Evolutionary conservation across 2,329 filamentous ascomycete species (phyloP).

Genomic region (Aotearoamyces nothofagi): DNA sequence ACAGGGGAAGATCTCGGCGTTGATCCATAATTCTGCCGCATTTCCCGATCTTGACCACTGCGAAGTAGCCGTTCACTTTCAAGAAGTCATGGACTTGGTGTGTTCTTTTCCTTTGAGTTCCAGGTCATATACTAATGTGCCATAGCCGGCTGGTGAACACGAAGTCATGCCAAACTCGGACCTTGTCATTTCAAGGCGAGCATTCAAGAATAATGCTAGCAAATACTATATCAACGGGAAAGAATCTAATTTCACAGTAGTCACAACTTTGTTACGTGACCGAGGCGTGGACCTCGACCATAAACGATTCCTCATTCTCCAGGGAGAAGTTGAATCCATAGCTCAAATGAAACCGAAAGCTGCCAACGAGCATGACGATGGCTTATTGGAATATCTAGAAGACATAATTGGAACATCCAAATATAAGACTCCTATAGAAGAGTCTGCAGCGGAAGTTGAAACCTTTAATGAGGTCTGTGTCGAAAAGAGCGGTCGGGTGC

Average conservation of each 20-base stretch:
- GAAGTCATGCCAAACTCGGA: slow-evolving; percentile 72
- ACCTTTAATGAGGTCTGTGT: slow-evolving; percentile 85
- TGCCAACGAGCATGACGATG: slow-evolving; percentile 87
- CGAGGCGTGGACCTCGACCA: slow-evolving; percentile 92
- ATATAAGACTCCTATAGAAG: slow-evolving; percentile 94
- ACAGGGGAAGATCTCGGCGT: slow-evolving; percentile 91
- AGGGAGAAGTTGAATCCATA: slow-evolving; percentile 96
- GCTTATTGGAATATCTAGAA: slow-evolving; percentile 88
- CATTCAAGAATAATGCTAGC: slow-evolving; percentile 96
- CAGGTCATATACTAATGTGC: neutral
- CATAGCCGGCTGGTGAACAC: slow-evolving; percentile 52
- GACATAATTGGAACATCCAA: slow-evolving; percentile 98
- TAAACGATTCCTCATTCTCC: slow-evolving; percentile 92
- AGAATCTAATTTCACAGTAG: slow-evolving; percentile 80
- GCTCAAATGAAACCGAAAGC: slow-evolving; percentile 99
- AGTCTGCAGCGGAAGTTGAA: slow-evolving; percentile 81
- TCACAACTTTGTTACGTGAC: slow-evolving; percentile 74
- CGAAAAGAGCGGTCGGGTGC: slow-evolving; percentile 89
- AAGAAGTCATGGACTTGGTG: slow-evolving; percentile 79
- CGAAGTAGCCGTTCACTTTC: slow-evolving; percentile 93
- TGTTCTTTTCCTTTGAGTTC: slow-evolving; percentile 20
- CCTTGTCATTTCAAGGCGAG: slow-evolving; percentile 76
- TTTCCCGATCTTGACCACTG: slow-evolving; percentile 77
- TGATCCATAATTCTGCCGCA: slow-evolving; percentile 92
- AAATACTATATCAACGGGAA: slow-evolving; percentile 94